Conservation (phyloP, 345 rosid species). For the Brassica juncea region DNA sequence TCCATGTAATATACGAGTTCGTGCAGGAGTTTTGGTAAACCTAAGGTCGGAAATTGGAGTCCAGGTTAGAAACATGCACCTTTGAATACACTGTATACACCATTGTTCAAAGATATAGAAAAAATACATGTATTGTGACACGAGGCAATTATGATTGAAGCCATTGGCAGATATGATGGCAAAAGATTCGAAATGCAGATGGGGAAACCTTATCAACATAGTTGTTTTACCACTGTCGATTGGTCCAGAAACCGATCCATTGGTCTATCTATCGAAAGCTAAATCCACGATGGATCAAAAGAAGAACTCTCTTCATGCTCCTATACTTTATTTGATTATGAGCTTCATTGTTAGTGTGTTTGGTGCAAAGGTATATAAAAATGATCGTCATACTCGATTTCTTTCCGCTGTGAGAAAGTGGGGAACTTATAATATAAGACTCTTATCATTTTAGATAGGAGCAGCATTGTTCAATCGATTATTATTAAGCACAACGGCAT, state of each 20-base stretch:
- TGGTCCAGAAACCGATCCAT: conserved; percentile 42
- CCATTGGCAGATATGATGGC: conserved; percentile 53
- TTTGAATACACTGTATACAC: neutral
- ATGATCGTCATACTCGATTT: neutral
- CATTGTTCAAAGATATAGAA: neutral
- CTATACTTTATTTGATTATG: conserved; percentile 33
- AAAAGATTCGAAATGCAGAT: conserved; percentile 40
- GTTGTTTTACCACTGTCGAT: conserved; percentile 45
- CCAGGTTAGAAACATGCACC: conserved; percentile 39
- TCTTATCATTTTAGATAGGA: conserved; percentile 25
- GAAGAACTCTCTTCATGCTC: conserved; percentile 54
- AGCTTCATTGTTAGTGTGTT: conserved; percentile 19
- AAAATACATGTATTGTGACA: neutral
- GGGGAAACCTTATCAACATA: conserved; percentile 54
- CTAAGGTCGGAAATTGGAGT: conserved; percentile 50
- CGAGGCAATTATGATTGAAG: conserved; percentile 22
- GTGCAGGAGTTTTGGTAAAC: conserved; percentile 47
- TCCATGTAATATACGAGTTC: conserved; percentile 37
- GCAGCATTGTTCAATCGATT: conserved; percentile 44
- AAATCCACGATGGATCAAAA: conserved; percentile 50
- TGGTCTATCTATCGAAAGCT: conserved; percentile 46
- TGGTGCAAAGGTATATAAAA: conserved; percentile 34
- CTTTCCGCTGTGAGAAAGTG: neutral
- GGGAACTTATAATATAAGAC: neutral
- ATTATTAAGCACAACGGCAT: conserved; percentile 45